Conservation (phyloP, 352 stramenopile species). For the Pythium vanterpoolii region DNA sequence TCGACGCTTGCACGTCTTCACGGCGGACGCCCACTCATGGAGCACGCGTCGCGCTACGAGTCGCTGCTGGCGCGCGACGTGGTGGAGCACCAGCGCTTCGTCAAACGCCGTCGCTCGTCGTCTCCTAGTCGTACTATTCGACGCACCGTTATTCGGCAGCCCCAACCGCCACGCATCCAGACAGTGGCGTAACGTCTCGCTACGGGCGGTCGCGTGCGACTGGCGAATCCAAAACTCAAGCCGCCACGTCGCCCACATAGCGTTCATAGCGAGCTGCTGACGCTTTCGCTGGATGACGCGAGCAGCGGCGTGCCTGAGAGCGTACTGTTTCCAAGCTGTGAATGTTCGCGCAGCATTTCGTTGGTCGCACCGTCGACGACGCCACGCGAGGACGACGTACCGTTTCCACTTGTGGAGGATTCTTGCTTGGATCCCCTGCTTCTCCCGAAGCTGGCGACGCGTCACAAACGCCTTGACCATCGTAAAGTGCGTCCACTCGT, state of each 20-base stretch:
- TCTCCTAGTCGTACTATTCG: no score
- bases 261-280: not conserved
- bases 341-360: not conserved
- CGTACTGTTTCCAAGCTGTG: not conserved
- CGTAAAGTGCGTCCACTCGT: constrained; percentile 15
- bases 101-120: constrained; percentile 7
- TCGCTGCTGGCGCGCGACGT: not conserved
- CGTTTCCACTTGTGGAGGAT: constrained; percentile 7
- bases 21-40: constrained; percentile 12
- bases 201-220: not conserved
- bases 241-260: constrained; percentile 13
- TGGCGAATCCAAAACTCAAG: constrained; percentile 22
- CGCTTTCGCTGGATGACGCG: not conserved
- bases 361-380: not conserved
- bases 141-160: not conserved
- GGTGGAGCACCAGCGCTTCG: constrained; percentile 12
- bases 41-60: not conserved
- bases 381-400: not conserved
- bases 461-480: constrained; percentile 11
- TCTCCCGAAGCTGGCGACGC: not conserved
- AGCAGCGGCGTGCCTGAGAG: not conserved
- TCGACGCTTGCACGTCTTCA: constrained; percentile 9
- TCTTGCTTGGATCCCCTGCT: not conserved
- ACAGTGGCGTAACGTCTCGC: not conserved
- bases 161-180: constrained; percentile 8